Evolutionary conservation across 352 stramenopile genomes (phyloP).

Genomic region (Phytophthora sp.): DNA sequence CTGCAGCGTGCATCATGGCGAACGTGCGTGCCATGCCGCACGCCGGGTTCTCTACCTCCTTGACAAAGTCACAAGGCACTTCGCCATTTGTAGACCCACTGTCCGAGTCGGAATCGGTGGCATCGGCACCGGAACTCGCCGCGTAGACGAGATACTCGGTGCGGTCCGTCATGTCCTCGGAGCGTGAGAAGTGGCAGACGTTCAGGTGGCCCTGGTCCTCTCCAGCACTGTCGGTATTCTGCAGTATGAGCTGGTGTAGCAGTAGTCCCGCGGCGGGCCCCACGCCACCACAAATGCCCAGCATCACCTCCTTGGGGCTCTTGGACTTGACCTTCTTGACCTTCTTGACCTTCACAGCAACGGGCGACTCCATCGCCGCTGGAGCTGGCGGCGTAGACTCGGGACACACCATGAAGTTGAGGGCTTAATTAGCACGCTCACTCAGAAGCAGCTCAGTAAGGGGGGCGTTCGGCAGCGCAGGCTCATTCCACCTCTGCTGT

Average conservation of each 20-base stretch:
- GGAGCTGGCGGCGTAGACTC: background rate
- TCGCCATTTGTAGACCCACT: slow-evolving; percentile 1
- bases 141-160: slow-evolving; percentile 60
- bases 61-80: background rate
- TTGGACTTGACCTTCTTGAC: slow-evolving; percentile 17
- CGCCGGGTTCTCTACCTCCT: slow-evolving; percentile 68
- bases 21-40: slow-evolving; percentile 78
- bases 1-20: slow-evolving; percentile 68
- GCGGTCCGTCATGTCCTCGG: slow-evolving; percentile 78
- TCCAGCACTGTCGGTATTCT: slow-evolving; percentile 70
- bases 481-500: slow-evolving; percentile 17
- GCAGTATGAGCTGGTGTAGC: slow-evolving; percentile 75
- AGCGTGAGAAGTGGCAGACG: slow-evolving; percentile 77
- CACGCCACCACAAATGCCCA: slow-evolving; percentile 79
- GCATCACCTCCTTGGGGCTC: slow-evolving; percentile 50
- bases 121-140: slow-evolving; percentile 10
- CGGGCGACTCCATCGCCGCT: slow-evolving; percentile 9
- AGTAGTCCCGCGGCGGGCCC: slow-evolving; percentile 71
- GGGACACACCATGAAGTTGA: slow-evolving; percentile 3
- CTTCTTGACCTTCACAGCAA: slow-evolving; percentile 16
- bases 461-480: background rate
- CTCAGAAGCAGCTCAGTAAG: slow-evolving; percentile 7
- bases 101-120: slow-evolving; percentile 31
- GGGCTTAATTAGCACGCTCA: background rate
- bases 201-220: slow-evolving; percentile 71